phyloP scores from a whole-genome alignment of 2,329 filamentous ascomycete species.

The Colletotrichum sp. region DNA sequence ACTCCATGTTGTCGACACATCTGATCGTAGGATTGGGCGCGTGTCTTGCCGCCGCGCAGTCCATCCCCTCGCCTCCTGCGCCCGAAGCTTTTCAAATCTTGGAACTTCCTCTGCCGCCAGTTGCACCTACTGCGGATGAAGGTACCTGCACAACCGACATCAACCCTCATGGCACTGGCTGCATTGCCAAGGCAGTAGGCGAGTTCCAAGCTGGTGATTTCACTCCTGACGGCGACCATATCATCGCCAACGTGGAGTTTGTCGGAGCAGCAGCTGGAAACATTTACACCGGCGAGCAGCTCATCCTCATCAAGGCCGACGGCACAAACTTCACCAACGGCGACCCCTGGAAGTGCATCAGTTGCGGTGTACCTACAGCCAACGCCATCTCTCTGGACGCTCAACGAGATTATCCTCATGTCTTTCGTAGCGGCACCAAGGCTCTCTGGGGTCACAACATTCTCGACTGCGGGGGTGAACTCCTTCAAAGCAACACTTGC shows the following conservation, averaged over 20 bases:
- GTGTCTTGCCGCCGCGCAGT: neutral
- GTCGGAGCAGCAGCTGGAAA: conserved; percentile 44
- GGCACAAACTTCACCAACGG: conserved; percentile 45
- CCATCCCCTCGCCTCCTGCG: conserved; percentile 25
- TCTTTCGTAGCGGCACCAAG: conserved; percentile 41
- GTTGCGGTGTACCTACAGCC: conserved; percentile 40
- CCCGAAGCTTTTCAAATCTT: conserved; percentile 38
- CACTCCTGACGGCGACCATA: conserved; percentile 44
- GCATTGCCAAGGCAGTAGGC: conserved; percentile 29
- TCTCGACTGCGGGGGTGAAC: conserved; percentile 39
- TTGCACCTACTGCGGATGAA: conserved; percentile 24
- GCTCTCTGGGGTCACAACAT: conserved; percentile 37
- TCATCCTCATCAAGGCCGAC: conserved; percentile 47
- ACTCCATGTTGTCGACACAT: neutral
- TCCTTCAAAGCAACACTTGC: conserved; percentile 38
- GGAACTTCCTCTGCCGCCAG: conserved; percentile 40
- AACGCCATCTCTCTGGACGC: conserved; percentile 30
- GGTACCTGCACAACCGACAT: conserved; percentile 36
- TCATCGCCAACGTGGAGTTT: conserved; percentile 42
- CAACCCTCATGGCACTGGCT: conserved; percentile 40
- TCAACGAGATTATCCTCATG: conserved; percentile 44
- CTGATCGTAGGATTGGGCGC: neutral
- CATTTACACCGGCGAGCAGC: conserved; percentile 44
- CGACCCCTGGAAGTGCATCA: conserved; percentile 52
- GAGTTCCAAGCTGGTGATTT: conserved; percentile 32